A percentile compares a stretch with the other conserved stretches of the same genome.
Evolutionary conservation across 1,139 yeast species (phyloP).

Genomic region (Arxiozyma heterogenica): DNA sequence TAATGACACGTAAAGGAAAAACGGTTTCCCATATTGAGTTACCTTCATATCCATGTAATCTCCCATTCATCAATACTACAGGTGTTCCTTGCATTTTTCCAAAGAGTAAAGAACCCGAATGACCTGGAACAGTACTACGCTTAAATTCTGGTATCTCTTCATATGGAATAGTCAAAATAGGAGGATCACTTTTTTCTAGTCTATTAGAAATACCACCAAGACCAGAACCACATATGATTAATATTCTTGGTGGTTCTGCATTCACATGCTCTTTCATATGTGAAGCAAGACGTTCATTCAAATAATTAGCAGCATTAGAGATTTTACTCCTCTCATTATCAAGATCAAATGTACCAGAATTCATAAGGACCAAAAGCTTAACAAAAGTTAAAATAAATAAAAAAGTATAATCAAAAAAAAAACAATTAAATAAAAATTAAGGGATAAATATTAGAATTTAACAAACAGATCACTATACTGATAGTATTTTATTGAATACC

Average conservation of each 20-base stretch:
- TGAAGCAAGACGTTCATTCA: slow-evolving; percentile 5
- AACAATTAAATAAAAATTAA: neutral
- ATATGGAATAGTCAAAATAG: slow-evolving; percentile 48
- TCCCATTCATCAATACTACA: slow-evolving; percentile 87
- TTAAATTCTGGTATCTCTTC: slow-evolving; percentile 70
- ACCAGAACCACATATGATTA: slow-evolving; percentile 92
- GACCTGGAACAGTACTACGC: slow-evolving; percentile 81
- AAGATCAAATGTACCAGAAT: slow-evolving; percentile 8
- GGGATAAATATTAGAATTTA: no score
- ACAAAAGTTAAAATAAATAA: no score
- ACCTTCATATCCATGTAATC: slow-evolving; percentile 90
- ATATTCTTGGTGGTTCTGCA: slow-evolving; percentile 42
- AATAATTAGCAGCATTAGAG: slow-evolving; percentile 8
- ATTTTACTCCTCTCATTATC: slow-evolving; percentile 10
- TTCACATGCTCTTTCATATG: slow-evolving; percentile 6
- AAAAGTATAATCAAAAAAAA: no score
- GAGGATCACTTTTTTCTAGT: slow-evolving; percentile 34
- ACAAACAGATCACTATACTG: neutral
- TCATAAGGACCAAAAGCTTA: neutral
- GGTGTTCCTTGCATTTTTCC: slow-evolving; percentile 70
- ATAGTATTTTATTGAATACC: neutral
- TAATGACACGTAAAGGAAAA: slow-evolving; percentile 75
- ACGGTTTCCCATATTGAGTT: slow-evolving; percentile 71
- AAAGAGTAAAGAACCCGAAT: slow-evolving; percentile 71
- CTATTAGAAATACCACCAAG: slow-evolving; percentile 70